Conservation (phyloP, 2,329 filamentous ascomycete genomes). For the Didymella sp. region DNA sequence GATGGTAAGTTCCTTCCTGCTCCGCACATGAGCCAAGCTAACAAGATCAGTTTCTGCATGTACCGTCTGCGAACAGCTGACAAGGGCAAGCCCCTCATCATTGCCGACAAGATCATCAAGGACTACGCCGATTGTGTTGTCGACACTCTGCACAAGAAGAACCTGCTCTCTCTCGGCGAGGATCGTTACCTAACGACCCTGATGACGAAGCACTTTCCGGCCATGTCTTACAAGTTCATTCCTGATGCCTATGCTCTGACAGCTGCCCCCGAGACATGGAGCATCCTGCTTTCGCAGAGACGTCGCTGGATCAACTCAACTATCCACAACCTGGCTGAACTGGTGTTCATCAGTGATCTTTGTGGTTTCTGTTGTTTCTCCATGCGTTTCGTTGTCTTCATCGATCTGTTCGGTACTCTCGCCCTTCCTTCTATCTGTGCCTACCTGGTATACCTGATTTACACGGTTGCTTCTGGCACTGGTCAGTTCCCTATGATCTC, state of each 20-base stretch:
- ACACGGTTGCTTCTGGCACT: constrained; percentile 70
- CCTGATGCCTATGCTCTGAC: constrained; percentile 92
- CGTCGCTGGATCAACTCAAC: constrained; percentile 99
- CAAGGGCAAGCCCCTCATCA: constrained; percentile 92
- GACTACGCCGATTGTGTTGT: constrained; percentile 91
- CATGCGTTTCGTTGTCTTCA: constrained; percentile 95
- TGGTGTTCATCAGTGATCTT: constrained; percentile 89
- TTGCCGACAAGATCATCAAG: constrained; percentile 83
- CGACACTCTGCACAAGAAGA: constrained; percentile 95
- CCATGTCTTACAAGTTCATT: constrained; percentile 95
- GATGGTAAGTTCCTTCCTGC: constrained; percentile 74
- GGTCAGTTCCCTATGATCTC: constrained; percentile 87
- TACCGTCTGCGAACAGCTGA: constrained; percentile 94
- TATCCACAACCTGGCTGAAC: constrained; percentile 91
- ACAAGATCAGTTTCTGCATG: constrained; percentile 85
- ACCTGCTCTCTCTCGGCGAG: constrained; percentile 89
- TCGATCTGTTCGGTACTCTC: constrained; percentile 91
- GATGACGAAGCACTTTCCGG: constrained; percentile 97
- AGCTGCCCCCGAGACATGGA: constrained; percentile 92
- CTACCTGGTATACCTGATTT: constrained; percentile 89
- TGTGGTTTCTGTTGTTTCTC: constrained; percentile 99
- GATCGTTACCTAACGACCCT: constrained; percentile 96
- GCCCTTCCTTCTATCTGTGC: constrained; percentile 88
- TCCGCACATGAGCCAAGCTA: constrained; percentile 18
- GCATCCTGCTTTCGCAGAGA: constrained; percentile 93